Evolutionary conservation across 2,329 filamentous ascomycete genomes (phyloP), one percentile per base, ranked within the genome.

Genomic region (Hymenoscyphus salicellus): DNA sequence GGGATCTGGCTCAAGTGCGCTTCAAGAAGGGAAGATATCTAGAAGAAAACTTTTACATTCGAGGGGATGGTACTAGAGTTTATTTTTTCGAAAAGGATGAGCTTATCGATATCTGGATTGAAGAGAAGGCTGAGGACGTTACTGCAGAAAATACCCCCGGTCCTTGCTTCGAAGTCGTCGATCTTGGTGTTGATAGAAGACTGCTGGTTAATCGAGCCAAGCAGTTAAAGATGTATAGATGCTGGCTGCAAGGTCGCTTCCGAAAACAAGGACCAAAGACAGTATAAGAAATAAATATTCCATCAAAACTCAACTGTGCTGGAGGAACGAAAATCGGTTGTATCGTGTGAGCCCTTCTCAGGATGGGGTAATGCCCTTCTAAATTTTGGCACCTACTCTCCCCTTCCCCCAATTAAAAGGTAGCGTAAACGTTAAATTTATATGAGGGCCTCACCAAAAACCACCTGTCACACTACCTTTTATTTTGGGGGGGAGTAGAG

Each of bases 221-320:
- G 73, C 90, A 93, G 78, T 82, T 97, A 58, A 99, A 98, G 80
- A 99, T 99, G 95, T 98, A 98, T 78, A 87, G 95, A 66, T 98
- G 94, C 81, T 99, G 95, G 93, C 86, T 96, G 76, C 92, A 96
- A 78, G 92, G 90, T 33, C 86, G 87, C 3, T 96, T 95, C 77
- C 86, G 83, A 73, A 94, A 93, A 79, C 55, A 58, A 49, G 62
- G 43, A 17, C 46, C 49, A 11, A 60, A 49, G 32, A n/a, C 55
- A 30, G 8, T n/a, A 33, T 65, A 55, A 65, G 33, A 58, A 26
- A 14, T 52, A 52, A 14, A 52, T 1, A 52, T 17, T 5, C 11
- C 16, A 17, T 38, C 14, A 38, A 11, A 14, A 3, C 16, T 38
- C 14, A 38, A 30, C 6, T 6, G 28, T 30, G 28, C 28, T 3